These are phyloP conservation scores for Rhodotorula toruloides DNA, from an alignment of 768 basidiomycete species.

Conservation along the genomic window DNA sequence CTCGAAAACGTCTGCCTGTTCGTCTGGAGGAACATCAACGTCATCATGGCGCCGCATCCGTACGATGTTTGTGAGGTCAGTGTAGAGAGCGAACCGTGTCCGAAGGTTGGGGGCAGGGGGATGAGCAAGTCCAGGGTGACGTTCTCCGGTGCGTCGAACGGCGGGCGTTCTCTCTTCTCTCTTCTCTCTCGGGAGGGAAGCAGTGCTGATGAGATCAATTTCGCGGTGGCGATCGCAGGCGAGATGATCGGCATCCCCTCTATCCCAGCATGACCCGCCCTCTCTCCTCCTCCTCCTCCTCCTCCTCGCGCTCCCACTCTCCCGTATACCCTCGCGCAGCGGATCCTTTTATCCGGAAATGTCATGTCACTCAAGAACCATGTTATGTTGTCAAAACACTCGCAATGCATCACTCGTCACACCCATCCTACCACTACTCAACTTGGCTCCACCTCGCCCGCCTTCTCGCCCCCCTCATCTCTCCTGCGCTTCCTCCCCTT, in stretches of 20 bases:
- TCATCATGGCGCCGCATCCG: constrained; percentile 19
- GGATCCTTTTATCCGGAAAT: too few relatives aligned
- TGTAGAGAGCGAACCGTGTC: constrained; percentile 17
- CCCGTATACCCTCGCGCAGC: too few relatives aligned
- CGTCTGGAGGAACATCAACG: constrained; percentile 23
- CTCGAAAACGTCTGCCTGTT: constrained; percentile 35
- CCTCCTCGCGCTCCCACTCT: too few relatives aligned
- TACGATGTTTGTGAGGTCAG: constrained; percentile 8
- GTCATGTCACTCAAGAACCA: too few relatives aligned
- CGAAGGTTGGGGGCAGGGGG: neutral
- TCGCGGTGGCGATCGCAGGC: neutral
- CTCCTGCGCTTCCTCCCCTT: neutral
- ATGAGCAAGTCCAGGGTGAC: neutral
- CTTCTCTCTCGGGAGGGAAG: neutral
- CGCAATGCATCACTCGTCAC: too few relatives aligned
- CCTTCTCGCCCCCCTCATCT: neutral
- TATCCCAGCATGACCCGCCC: neutral
- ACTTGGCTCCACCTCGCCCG: too few relatives aligned
- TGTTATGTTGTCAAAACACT: too few relatives aligned
- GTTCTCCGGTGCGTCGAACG: neutral
- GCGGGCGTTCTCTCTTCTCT: neutral
- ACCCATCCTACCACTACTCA: too few relatives aligned
- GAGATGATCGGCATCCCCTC: neutral
- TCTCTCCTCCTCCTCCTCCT: too few relatives aligned
- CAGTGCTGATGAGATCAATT: neutral